Base-by-base conservation (phyloP, 1,284 basidiomycete genomes). In the Fomitopsis schrenkii region DNA sequence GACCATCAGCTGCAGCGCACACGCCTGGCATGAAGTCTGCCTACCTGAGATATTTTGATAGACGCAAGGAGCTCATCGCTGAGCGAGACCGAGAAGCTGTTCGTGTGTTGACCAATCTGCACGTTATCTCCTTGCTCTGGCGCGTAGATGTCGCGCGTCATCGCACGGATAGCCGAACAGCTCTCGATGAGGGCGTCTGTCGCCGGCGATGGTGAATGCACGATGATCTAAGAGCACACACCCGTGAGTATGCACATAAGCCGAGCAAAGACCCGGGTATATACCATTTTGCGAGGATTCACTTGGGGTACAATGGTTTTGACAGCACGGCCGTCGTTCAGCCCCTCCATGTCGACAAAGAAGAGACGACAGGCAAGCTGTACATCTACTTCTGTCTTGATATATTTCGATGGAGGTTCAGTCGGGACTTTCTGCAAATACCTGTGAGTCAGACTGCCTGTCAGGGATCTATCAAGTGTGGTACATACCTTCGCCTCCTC, bases 291-390 rank as follows among this genome's bases (percentile, higher is more conserved):
- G 19, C 97, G 85, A 30, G 97, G 97, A 71, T 97, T 95, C 59
- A 99, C 87, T 77, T 98, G 95, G 2, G 97, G 94, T 12, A 99
- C 88, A 64, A 99, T 96, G 0, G 93, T 97, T 76, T 98, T 98
- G 64, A 98, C 89, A 6, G 97, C 95, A 63, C 96, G 89, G 1
- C 97, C 96, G 70, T 99, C 97, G 71, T 95, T 96, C 60, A 97
- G 76, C 33, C 97, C 97, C 67, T 97, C 94, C 85, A 99, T 88
- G 71, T 99, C 97, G 58, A 99, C 87, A 67, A 92, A 98, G 30
- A 95, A 83, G 17, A 98, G 76, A 6, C 89, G 86, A 69, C 97
- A 98, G 26, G 87, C 84, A 38, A 98, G 74, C 57, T 93, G 86
- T 15, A 98, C 83, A 42, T 89, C 84, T 4, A 92, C 79, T 15